phyloP scores from a whole-genome alignment of 495 filamentous ascomycete species.

The Penicillium dipodomyicola region DNA sequence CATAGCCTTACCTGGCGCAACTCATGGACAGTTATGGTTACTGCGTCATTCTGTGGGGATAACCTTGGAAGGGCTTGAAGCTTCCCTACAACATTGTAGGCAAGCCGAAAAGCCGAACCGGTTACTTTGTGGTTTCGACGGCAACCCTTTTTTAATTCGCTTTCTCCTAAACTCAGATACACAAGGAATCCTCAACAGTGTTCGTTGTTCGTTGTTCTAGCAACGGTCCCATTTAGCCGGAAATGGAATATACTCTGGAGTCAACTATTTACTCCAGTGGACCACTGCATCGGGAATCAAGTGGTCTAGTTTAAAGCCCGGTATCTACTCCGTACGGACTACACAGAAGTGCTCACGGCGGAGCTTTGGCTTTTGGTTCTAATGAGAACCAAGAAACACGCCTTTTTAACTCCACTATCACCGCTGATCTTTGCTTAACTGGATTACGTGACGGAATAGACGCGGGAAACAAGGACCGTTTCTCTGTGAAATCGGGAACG shows the following conservation, averaged over 20 bases:
- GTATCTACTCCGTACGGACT: neutral
- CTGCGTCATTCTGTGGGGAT: neutral
- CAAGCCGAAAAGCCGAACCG: neutral
- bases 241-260: slow-evolving; percentile 1
- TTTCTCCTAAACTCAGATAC: neutral
- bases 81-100: too few relatives aligned
- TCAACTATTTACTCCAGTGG: slow-evolving; percentile 14
- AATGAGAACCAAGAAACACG: slow-evolving; percentile 6
- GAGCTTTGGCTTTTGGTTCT: slow-evolving; percentile 4
- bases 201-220: slow-evolving; percentile 15
- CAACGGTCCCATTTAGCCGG: slow-evolving; percentile 9
- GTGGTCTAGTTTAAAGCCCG: neutral
- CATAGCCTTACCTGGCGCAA: neutral
- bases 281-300: slow-evolving; percentile 14
- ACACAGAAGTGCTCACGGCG: neutral
- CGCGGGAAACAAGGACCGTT: neutral
- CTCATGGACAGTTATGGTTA: neutral
- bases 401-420: slow-evolving; percentile 5
- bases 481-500: neutral
- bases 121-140: neutral
- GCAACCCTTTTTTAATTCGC: neutral
- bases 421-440: slow-evolving; percentile 15
- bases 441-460: neutral
- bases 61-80: too few relatives aligned
- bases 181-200: slow-evolving; percentile 1